phyloP scores from a whole-genome alignment of 2,329 filamentous ascomycete genomes.

The Didymella lethalis region DNA sequence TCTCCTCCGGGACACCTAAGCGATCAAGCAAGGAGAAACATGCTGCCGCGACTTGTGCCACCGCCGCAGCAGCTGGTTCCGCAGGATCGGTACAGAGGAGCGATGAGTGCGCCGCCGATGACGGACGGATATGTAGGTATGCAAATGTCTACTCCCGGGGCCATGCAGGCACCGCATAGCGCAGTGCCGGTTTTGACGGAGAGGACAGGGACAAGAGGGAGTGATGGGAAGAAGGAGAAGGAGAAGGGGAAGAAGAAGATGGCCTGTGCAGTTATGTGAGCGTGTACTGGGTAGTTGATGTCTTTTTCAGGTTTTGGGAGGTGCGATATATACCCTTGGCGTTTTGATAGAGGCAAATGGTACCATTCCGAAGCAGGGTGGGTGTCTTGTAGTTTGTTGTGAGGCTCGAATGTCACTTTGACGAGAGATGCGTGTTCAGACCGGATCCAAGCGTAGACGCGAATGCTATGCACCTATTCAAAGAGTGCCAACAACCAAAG shows the following conservation, averaged over 20 bases:
- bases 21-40: conserved; percentile 6
- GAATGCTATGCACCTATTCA: too few species aligned
- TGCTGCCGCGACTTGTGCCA: conserved; percentile 27
- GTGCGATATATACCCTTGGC: conserved; percentile 12
- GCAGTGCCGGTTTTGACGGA: conserved; percentile 11
- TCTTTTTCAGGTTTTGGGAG: not conserved
- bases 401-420: too few species aligned
- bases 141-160: not conserved
- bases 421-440: too few species aligned
- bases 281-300: too few species aligned
- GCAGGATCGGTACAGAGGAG: conserved; percentile 14
- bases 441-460: too few species aligned
- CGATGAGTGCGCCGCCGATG: conserved; percentile 33
- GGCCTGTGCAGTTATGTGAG: conserved; percentile 31
- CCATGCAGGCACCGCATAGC: conserved; percentile 10
- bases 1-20: conserved; percentile 1
- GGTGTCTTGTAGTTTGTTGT: too few species aligned
- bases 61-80: conserved; percentile 8
- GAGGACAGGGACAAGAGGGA: not conserved
- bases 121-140: conserved; percentile 9
- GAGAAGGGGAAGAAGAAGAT: conserved; percentile 27
- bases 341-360: not conserved
- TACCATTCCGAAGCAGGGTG: too few species aligned
- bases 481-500: too few species aligned
- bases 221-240: conserved; percentile 15